Evolutionary conservation across 139 green algal genomes (phyloP).

Genomic region (Deuterostichococcus epilithicus): DNA sequence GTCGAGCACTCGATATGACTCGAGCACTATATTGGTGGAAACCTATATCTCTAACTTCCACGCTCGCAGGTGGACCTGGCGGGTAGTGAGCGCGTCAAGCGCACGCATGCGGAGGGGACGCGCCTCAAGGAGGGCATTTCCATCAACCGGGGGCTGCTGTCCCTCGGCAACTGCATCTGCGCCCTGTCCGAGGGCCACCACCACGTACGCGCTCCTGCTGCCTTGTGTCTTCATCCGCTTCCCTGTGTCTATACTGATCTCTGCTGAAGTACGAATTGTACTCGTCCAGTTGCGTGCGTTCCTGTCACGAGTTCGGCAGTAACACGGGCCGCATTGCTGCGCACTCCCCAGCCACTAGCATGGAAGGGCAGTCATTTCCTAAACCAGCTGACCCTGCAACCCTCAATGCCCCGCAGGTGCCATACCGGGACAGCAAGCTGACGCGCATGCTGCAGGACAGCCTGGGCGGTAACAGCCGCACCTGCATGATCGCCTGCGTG

Average conservation of each 20-base stretch:
- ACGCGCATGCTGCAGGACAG: conserved; percentile 96
- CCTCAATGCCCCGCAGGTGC: conserved; percentile 44
- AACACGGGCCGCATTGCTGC: too few species aligned
- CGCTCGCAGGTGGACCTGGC: conserved; percentile 69
- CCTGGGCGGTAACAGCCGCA: conserved; percentile 91
- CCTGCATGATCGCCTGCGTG: conserved; percentile 93
- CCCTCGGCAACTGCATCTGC: conserved; percentile 96
- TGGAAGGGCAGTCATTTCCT: too few species aligned
- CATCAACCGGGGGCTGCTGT: conserved; percentile 86
- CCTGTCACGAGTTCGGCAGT: too few species aligned
- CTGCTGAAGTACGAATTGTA: too few species aligned
- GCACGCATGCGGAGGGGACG: conserved; percentile 83
- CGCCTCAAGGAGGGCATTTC: conserved; percentile 69
- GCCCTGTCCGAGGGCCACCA: conserved; percentile 82
- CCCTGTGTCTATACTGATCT: neutral
- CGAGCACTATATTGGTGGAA: too few species aligned
- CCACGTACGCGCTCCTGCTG: conserved; percentile 38
- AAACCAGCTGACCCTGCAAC: neutral
- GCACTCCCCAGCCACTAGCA: too few species aligned
- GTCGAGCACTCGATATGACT: too few species aligned
- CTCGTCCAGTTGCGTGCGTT: too few species aligned
- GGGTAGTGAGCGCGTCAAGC: conserved; percentile 90
- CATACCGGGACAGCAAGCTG: conserved; percentile 92
- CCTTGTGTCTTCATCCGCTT: neutral
- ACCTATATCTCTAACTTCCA: conserved; percentile 3